Percentiles rank a stretch among this genome's conserved stretches.
phyloP scores from a whole-genome alignment of 768 basidiomycete species.

The Leccinum broughii region DNA sequence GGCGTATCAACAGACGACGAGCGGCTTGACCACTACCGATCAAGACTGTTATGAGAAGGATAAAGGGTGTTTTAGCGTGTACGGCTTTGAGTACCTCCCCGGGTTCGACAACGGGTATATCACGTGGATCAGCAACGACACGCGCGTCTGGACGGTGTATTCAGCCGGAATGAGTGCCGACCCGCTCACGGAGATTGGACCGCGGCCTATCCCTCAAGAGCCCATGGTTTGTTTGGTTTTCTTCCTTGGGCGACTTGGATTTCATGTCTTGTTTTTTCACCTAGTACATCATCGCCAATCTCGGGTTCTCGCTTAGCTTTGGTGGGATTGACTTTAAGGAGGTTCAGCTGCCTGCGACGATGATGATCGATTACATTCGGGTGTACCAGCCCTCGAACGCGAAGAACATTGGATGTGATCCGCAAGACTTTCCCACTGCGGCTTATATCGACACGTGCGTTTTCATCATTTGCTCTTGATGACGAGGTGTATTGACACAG shows the following conservation, averaged over 20 bases:
- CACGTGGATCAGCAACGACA: slow-evolving; percentile 63
- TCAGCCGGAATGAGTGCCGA: slow-evolving; percentile 52
- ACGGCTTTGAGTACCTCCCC: slow-evolving; percentile 56
- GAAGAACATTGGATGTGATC: slow-evolving; percentile 67
- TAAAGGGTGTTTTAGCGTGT: slow-evolving; percentile 43
- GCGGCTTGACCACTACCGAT: slow-evolving; percentile 35
- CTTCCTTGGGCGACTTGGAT: not conserved
- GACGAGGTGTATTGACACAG: not conserved
- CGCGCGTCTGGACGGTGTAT: slow-evolving; percentile 57
- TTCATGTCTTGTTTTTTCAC: slow-evolving; percentile 1
- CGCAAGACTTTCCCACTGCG: slow-evolving; percentile 67
- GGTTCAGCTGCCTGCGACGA: slow-evolving; percentile 54
- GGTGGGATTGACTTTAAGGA: slow-evolving; percentile 61
- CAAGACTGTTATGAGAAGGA: slow-evolving; percentile 49
- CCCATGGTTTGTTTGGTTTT: slow-evolving; percentile 51
- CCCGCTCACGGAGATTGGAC: slow-evolving; percentile 48
- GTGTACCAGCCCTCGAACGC: slow-evolving; percentile 60
- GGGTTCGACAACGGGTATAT: slow-evolving; percentile 59
- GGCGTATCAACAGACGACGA: slow-evolving; percentile 43
- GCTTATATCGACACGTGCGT: slow-evolving; percentile 73
- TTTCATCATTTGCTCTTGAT: not conserved
- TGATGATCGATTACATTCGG: slow-evolving; percentile 82
- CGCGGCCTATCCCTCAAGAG: slow-evolving; percentile 64
- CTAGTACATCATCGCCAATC: slow-evolving; percentile 69
- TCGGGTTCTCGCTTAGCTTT: slow-evolving; percentile 70